These are phyloP conservation scores for Penicillium sclerotigenum DNA, from an alignment of 2,329 filamentous ascomycete genomes.

Conservation along the genomic window DNA sequence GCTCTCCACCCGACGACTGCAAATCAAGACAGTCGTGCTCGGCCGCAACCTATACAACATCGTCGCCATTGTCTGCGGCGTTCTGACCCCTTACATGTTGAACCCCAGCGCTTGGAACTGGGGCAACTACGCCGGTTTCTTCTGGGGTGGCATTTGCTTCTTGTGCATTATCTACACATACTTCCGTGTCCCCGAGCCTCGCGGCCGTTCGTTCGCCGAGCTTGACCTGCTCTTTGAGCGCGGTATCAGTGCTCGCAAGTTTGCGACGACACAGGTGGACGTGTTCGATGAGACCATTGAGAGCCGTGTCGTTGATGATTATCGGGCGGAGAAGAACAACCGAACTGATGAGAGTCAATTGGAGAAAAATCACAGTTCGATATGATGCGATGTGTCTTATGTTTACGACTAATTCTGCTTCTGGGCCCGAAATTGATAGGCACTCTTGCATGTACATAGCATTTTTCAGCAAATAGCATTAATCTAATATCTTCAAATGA, in stretches of 20 bases:
- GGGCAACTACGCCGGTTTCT: constrained; percentile 83
- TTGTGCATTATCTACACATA: constrained; percentile 77
- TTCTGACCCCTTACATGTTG: constrained; percentile 88
- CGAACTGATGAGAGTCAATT: constrained; percentile 55
- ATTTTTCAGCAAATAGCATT: background rate
- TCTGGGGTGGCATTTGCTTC: constrained; percentile 80
- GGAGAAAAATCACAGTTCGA: constrained; percentile 42
- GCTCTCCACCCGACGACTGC: constrained; percentile 74
- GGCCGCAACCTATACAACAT: constrained; percentile 79
- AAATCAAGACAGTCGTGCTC: constrained; percentile 88
- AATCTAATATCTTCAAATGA: background rate
- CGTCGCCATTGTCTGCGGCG: constrained; percentile 74
- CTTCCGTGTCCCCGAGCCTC: constrained; percentile 76
- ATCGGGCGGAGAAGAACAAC: constrained; percentile 45
- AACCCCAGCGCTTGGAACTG: constrained; percentile 85
- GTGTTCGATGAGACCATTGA: constrained; percentile 49
- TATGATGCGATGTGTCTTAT: constrained; percentile 20
- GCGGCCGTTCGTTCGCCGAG: constrained; percentile 78
- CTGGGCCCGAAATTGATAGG: background rate
- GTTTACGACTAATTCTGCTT: constrained; percentile 16
- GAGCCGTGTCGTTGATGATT: constrained; percentile 28
- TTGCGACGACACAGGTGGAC: constrained; percentile 57
- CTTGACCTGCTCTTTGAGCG: constrained; percentile 80
- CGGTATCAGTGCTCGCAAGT: constrained; percentile 68
- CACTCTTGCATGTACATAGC: constrained; percentile 3